Percentiles rank a stretch among this genome's conserved stretches.
phyloP scores from a whole-genome alignment of 1,284 basidiomycete genomes.

The Apiotrichum veenhuisii region DNA sequence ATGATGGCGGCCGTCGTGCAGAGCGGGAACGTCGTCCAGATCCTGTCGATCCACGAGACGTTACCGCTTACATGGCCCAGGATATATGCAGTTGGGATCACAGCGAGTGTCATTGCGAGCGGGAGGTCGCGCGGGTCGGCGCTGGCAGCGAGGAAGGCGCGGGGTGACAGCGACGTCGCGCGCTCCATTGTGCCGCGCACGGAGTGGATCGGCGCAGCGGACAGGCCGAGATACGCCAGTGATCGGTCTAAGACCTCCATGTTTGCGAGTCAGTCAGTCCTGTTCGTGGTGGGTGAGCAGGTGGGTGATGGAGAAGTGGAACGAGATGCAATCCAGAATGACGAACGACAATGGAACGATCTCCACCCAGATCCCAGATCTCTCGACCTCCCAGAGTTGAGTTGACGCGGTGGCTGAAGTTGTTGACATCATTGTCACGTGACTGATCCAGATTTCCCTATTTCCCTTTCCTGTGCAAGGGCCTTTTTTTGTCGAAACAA shows the following conservation, averaged over 20 bases:
- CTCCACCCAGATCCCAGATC: too few relatives aligned
- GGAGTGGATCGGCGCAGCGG: constrained; percentile 20
- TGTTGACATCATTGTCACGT: too few relatives aligned
- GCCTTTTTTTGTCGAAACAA: too few relatives aligned
- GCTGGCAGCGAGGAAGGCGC: constrained; percentile 23
- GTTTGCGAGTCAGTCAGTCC: too few relatives aligned
- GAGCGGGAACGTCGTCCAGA: constrained; percentile 73
- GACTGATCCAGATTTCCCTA: too few relatives aligned
- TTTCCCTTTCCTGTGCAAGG: too few relatives aligned
- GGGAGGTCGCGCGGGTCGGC: constrained; percentile 35
- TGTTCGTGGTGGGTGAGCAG: too few relatives aligned
- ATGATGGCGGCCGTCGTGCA: constrained; percentile 72
- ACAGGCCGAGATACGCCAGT: background rate
- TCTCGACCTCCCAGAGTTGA: too few relatives aligned
- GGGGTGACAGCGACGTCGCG: constrained; percentile 18
- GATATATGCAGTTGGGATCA: constrained; percentile 34
- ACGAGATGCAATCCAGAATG: too few relatives aligned
- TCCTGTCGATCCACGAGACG: constrained; percentile 67
- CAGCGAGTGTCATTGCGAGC: constrained; percentile 22
- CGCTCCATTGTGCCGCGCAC: too few relatives aligned
- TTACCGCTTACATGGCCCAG: constrained; percentile 61
- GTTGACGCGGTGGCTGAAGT: too few relatives aligned
- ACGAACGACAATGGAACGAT: too few relatives aligned
- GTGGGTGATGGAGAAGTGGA: background rate
- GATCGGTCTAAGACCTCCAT: background rate